A percentile compares a stretch with the other conserved stretches of the same genome.
phyloP scores from a whole-genome alignment of 257 asterid genomes.

The Penstemon davidsonii region DNA sequence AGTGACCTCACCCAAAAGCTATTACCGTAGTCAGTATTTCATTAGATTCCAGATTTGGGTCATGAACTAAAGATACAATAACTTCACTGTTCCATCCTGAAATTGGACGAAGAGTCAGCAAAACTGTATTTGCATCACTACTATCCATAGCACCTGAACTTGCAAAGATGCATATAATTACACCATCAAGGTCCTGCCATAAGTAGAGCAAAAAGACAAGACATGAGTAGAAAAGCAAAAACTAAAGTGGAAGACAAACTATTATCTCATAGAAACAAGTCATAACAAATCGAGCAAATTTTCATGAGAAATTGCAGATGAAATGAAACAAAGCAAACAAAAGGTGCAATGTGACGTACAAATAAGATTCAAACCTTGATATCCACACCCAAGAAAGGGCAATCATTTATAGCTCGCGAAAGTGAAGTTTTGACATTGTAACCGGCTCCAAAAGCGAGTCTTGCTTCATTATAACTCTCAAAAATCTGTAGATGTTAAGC shows the following conservation, averaged over 20 bases:
- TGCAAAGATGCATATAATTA: conserved; percentile 69
- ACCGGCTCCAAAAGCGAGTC: conserved; percentile 89
- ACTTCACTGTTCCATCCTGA: conserved; percentile 58
- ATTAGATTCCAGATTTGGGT: conserved; percentile 61
- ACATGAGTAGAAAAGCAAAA: conserved; percentile 24
- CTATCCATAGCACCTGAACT: conserved; percentile 62
- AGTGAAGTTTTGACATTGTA: conserved; percentile 62
- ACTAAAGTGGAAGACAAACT: conserved; percentile 18
- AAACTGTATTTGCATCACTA: conserved; percentile 46
- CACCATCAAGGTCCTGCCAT: conserved; percentile 67
- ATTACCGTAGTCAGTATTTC: conserved; percentile 63
- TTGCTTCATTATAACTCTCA: conserved; percentile 57
- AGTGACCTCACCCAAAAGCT: conserved; percentile 69
- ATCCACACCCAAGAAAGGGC: conserved; percentile 78
- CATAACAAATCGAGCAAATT: conserved; percentile 8
- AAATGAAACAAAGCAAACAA: conserved; percentile 22
- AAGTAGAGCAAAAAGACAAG: conserved; percentile 26
- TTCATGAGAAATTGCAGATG: conserved; percentile 3
- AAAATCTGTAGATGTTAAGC: conserved; percentile 59
- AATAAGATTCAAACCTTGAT: conserved; percentile 50
- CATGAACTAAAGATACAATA: conserved; percentile 52
- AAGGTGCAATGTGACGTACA: conserved; percentile 20
- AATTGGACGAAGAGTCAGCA: conserved; percentile 49
- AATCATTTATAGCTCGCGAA: conserved; percentile 65
- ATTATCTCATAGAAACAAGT: conserved; percentile 17